Conservation (phyloP, 257 asterid species). For the Plantago ovata region DNA sequence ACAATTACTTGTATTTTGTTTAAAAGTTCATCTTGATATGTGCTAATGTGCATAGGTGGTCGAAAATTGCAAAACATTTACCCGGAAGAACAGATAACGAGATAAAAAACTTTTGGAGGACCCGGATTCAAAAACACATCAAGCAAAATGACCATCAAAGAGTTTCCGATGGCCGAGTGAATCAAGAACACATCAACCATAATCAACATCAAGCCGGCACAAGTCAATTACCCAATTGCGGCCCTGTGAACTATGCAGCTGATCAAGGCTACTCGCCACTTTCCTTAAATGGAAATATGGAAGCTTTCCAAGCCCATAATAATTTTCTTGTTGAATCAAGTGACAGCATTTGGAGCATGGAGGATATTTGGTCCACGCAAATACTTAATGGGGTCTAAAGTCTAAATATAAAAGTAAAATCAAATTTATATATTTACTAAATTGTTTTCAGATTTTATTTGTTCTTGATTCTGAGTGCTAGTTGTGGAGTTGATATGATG, state of each 20-base stretch:
- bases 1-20: neutral
- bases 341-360: constrained; percentile 8
- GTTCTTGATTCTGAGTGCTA: neutral
- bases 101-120: constrained; percentile 71
- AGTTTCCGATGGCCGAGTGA: no score
- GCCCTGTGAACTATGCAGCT: constrained; percentile 4
- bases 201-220: neutral
- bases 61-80: constrained; percentile 52
- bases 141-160: constrained; percentile 34
- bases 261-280: neutral
- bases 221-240: neutral
- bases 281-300: neutral
- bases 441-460: no score
- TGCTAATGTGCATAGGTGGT: constrained; percentile 46
- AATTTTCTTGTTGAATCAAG: neutral
- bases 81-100: constrained; percentile 58
- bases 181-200: neutral
- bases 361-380: constrained; percentile 7
- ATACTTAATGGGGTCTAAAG: neutral
- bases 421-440: no score
- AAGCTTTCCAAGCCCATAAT: neutral
- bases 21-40: neutral
- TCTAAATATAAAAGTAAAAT: neutral
- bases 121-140: constrained; percentile 74
- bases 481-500: no score